These are phyloP conservation scores for Pezicula radicicola DNA, from an alignment of 2,329 filamentous ascomycete genomes.

Conservation along the genomic window DNA sequence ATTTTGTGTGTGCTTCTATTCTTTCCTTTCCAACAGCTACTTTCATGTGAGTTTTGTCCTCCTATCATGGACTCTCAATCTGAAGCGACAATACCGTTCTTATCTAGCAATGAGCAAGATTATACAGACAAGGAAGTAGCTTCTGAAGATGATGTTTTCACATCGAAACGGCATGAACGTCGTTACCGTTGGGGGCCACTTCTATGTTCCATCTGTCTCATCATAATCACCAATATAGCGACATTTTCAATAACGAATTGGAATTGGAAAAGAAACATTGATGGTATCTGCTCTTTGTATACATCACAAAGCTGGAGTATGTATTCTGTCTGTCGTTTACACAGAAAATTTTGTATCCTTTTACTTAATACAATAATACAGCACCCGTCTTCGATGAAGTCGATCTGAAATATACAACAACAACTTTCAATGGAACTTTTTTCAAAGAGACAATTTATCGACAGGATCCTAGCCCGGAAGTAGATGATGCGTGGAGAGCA, in stretches of 20 bases:
- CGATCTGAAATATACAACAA: neutral
- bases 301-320: neutral
- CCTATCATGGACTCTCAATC: neutral
- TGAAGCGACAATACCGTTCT: neutral
- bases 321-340: neutral
- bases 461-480: neutral
- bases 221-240: neutral
- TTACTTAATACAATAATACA: neutral
- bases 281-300: neutral
- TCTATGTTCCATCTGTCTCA: neutral
- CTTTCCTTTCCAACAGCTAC: too few species aligned
- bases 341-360: neutral
- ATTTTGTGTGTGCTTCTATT: too few species aligned
- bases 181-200: neutral
- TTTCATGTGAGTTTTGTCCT: too few species aligned
- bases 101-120: neutral
- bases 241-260: neutral
- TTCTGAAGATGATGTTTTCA: too few species aligned
- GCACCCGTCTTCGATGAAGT: neutral
- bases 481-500: neutral
- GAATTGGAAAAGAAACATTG: neutral
- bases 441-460: slow-evolving; percentile 1
- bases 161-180: neutral
- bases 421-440: neutral
- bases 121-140: too few species aligned